A percentile compares a stretch with the other conserved stretches of the same genome.
These are phyloP conservation scores for Fusarium siculi DNA, from an alignment of 2,329 filamentous ascomycete species.

Conservation along the genomic window DNA sequence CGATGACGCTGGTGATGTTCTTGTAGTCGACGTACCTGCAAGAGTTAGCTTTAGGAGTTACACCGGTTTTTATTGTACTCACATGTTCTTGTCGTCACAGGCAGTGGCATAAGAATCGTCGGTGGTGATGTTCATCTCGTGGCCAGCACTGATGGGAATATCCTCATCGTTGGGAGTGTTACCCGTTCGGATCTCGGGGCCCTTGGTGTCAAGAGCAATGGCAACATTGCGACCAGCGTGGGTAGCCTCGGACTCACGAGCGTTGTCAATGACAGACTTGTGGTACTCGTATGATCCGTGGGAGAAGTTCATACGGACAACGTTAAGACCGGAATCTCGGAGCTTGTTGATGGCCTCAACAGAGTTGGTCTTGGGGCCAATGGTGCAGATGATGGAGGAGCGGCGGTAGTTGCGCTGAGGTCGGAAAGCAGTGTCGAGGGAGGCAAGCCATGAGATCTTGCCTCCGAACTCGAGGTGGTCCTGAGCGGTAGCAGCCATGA, in stretches of 20 bases:
- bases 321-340: conserved; percentile 90
- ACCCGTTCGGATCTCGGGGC: conserved; percentile 70
- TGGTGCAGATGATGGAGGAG: conserved; percentile 98
- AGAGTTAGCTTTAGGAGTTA: conserved; percentile 3
- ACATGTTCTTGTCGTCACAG: conserved; percentile 95
- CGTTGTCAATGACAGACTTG: conserved; percentile 97
- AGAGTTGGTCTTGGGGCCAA: conserved; percentile 99
- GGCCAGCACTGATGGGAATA: conserved; percentile 84
- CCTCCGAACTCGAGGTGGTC: conserved; percentile 86
- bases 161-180: conserved; percentile 87
- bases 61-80: conserved; percentile 50
- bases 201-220: conserved; percentile 86
- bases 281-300: conserved; percentile 87
- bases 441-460: conserved; percentile 72
- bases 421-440: conserved; percentile 87
- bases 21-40: conserved; percentile 96
- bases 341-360: conserved; percentile 96
- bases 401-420: conserved; percentile 92
- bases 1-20: conserved; percentile 99
- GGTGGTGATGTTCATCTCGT: conserved; percentile 94
- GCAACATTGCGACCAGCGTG: conserved; percentile 88
- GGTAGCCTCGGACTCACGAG: conserved; percentile 83
- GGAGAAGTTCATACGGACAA: conserved; percentile 99
- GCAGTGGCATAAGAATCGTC: conserved; percentile 89
- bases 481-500: conserved; percentile 74